Conservation (phyloP, 2,329 filamentous ascomycete species). For the Neurospora sp. region DNA sequence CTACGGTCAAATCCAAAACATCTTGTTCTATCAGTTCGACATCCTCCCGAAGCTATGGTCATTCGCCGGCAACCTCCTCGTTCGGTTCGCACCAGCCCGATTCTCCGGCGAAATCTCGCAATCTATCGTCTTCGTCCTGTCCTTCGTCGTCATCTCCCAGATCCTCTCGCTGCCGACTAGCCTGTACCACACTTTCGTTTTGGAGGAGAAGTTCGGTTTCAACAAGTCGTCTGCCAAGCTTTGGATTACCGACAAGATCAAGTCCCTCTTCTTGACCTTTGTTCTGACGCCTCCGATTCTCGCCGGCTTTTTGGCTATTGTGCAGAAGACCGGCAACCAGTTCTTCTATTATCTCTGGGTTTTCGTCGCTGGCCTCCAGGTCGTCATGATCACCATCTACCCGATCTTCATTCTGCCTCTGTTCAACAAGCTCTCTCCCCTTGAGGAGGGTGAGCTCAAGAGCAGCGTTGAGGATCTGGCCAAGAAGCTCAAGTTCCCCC, state of each 20-base stretch:
- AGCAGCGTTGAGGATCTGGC: conserved; percentile 78
- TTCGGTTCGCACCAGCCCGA: conserved; percentile 62
- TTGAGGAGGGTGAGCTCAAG: conserved; percentile 82
- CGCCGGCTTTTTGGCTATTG: conserved; percentile 84
- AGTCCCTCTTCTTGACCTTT: conserved; percentile 74
- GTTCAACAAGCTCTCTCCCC: conserved; percentile 96
- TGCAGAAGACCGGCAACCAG: conserved; percentile 82
- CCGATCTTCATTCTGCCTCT: conserved; percentile 87
- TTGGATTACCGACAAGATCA: conserved; percentile 84
- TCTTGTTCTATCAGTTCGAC: conserved; percentile 84
- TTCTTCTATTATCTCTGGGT: conserved; percentile 99
- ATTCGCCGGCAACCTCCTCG: conserved; percentile 64
- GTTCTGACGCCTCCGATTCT: conserved; percentile 80
- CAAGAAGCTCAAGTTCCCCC: conserved; percentile 76
- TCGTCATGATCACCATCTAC: conserved; percentile 94
- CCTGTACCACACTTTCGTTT: conserved; percentile 89
- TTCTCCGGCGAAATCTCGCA: conserved; percentile 91
- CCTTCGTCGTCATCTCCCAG: conserved; percentile 75
- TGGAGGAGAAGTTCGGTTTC: conserved; percentile 96
- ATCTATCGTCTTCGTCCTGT: conserved; percentile 83
- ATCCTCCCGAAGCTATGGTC: conserved; percentile 86
- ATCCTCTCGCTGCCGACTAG: conserved; percentile 68
- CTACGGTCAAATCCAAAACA: conserved; percentile 79
- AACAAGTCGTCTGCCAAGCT: conserved; percentile 93
- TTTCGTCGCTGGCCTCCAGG: conserved; percentile 79